phyloP scores from a whole-genome alignment of 257 asterid species.

The Salvia splendens region DNA sequence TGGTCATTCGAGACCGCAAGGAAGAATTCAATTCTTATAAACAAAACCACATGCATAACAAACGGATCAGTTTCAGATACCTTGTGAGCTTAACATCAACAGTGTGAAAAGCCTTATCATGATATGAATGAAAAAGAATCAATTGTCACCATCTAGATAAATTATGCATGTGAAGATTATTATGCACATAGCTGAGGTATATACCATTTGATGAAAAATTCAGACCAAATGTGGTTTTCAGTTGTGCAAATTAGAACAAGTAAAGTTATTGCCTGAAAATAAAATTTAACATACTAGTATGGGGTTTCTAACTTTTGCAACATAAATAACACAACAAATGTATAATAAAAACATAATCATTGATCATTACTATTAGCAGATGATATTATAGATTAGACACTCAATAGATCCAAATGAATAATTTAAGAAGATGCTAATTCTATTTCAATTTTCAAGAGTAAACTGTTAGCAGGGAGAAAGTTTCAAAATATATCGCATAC shows the following conservation, averaged over 20 bases:
- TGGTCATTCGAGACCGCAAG: not conserved
- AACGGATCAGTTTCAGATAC: constrained; percentile 6
- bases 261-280: constrained; percentile 5
- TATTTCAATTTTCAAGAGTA: not conserved
- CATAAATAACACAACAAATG: not conserved
- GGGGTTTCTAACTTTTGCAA: constrained; percentile 18
- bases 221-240: not conserved
- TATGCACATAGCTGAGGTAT: constrained; percentile 1
- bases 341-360: not conserved
- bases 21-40: not conserved
- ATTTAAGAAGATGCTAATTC: not conserved
- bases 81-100: not conserved
- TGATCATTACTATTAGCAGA: not conserved
- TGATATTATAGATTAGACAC: constrained; percentile 2
- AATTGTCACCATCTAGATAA: constrained; percentile 10
- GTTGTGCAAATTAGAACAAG: constrained; percentile 7
- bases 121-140: constrained; percentile 4
- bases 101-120: constrained; percentile 3
- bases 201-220: constrained; percentile 19
- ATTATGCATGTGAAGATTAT: not conserved
- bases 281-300: not conserved
- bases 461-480: not conserved
- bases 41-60: constrained; percentile 1
- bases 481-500: constrained; percentile 4
- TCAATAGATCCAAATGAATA: constrained; percentile 15